A percentile compares a stretch with the other conserved stretches of the same genome.
phyloP scores from a whole-genome alignment of 306 rosid genomes.

The Prunus padus region DNA sequence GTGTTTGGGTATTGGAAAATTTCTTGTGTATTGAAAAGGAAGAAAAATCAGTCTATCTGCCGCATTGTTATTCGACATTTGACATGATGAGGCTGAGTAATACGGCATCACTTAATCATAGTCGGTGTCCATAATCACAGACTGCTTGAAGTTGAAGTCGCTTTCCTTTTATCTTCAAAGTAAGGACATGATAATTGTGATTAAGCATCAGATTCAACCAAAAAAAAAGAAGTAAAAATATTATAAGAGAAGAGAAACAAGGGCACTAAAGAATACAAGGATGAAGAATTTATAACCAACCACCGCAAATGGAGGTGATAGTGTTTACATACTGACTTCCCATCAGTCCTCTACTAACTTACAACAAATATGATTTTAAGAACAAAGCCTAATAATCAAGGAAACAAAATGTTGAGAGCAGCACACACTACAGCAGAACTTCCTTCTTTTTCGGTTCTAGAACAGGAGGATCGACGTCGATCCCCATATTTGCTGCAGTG shows the following conservation, averaged over 20 bases:
- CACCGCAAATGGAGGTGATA: background rate
- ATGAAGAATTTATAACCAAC: background rate
- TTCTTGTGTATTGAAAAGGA: no score
- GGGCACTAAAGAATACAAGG: background rate
- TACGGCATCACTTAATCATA: no score
- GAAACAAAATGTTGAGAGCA: background rate
- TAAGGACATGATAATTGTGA: no score
- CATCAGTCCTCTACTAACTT: slow-evolving; percentile 17
- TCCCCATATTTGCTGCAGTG: slow-evolving; percentile 99
- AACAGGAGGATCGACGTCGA: slow-evolving; percentile 90
- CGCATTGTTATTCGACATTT: no score
- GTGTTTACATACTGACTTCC: background rate
- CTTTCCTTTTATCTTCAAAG: no score
- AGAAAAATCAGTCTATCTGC: no score
- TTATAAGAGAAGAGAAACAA: background rate
- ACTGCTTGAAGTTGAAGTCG: no score
- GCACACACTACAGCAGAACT: slow-evolving; percentile 27
- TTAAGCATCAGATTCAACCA: no score
- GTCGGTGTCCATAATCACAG: no score
- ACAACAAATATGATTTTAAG: slow-evolving; percentile 9
- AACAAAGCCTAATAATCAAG: slow-evolving; percentile 12
- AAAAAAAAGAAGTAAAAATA: background rate
- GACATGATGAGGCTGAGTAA: no score
- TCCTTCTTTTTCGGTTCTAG: slow-evolving; percentile 73
- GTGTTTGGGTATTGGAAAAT: no score